Evolutionary conservation across 129 eudicot genomes (phyloP).

Genomic region (Pittosporum tobira): DNA sequence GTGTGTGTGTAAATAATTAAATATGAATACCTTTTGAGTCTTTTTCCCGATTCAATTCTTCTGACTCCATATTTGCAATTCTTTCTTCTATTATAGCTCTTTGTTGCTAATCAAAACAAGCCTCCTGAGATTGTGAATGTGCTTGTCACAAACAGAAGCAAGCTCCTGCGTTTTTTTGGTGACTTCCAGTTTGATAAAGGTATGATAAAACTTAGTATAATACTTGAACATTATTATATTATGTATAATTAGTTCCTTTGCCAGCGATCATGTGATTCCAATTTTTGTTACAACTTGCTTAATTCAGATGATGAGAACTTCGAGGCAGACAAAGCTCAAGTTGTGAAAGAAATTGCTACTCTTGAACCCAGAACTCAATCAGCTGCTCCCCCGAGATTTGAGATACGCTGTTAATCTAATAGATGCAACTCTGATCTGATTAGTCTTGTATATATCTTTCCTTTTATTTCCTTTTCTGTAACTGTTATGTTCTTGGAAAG

Average conservation of each 20-base stretch:
- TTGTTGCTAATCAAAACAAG: constrained; percentile 51
- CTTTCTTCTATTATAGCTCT: constrained; percentile 26
- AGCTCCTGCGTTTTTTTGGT: constrained; percentile 43
- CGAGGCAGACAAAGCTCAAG: constrained; percentile 53
- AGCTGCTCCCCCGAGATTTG: constrained; percentile 25
- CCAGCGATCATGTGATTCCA: not conserved
- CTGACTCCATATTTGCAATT: not conserved
- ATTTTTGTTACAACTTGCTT: not conserved
- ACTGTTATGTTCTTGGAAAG: not conserved
- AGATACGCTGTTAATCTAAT: constrained; percentile 19
- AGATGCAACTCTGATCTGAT: constrained; percentile 11
- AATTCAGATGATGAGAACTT: constrained; percentile 49
- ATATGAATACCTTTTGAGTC: not conserved
- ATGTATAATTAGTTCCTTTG: not conserved
- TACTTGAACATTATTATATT: not conserved
- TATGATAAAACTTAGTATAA: constrained; percentile 2
- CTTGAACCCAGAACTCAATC: constrained; percentile 32
- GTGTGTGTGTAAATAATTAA: too few relatives aligned
- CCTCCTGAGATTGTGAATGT: constrained; percentile 51
- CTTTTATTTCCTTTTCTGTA: not conserved
- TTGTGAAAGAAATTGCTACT: constrained; percentile 47
- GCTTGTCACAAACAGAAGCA: constrained; percentile 50
- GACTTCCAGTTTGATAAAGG: constrained; percentile 52
- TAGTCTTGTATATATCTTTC: constrained; percentile 6
- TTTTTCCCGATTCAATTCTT: not conserved